Evolutionary conservation across 1,139 yeast genomes (phyloP).

Genomic region (Suhomyces chickasaworum): DNA sequence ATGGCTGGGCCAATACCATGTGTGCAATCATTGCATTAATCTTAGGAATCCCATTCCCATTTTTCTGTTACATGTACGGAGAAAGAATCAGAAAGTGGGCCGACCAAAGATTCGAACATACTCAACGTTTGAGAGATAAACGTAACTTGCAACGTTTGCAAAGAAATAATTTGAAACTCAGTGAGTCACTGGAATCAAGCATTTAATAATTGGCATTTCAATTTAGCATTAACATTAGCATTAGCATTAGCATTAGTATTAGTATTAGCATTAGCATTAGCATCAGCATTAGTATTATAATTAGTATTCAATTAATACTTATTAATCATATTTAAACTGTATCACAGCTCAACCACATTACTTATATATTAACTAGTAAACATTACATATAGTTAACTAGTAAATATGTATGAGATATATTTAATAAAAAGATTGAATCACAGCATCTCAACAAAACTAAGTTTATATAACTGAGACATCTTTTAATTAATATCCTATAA

Average conservation of each 20-base stretch:
- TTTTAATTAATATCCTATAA: too few species aligned
- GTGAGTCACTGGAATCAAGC: too few species aligned
- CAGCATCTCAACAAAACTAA: too few species aligned
- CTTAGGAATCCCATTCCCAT: constrained; percentile 48
- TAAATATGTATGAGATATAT: too few species aligned
- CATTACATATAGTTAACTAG: too few species aligned
- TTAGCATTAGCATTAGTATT: background rate
- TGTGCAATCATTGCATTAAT: constrained; percentile 43
- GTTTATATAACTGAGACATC: too few species aligned
- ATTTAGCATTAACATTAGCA: background rate
- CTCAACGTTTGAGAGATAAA: constrained; percentile 37
- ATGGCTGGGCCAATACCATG: constrained; percentile 52
- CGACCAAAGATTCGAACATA: constrained; percentile 35
- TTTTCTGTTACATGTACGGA: constrained; percentile 44
- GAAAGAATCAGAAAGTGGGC: constrained; percentile 42
- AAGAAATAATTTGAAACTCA: constrained; percentile 12
- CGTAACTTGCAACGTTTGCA: constrained; percentile 34
- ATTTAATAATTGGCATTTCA: background rate
- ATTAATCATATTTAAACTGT: too few species aligned
- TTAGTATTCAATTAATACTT: too few species aligned
- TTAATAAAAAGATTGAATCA: too few species aligned
- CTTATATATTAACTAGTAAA: too few species aligned
- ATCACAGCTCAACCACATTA: too few species aligned
- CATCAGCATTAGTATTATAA: too few species aligned
- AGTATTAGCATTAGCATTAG: background rate